Percentiles rank a stretch among this genome's conserved stretches.
phyloP scores from a whole-genome alignment of 208 protist genomes.

The Crithidia thermophila region DNA sequence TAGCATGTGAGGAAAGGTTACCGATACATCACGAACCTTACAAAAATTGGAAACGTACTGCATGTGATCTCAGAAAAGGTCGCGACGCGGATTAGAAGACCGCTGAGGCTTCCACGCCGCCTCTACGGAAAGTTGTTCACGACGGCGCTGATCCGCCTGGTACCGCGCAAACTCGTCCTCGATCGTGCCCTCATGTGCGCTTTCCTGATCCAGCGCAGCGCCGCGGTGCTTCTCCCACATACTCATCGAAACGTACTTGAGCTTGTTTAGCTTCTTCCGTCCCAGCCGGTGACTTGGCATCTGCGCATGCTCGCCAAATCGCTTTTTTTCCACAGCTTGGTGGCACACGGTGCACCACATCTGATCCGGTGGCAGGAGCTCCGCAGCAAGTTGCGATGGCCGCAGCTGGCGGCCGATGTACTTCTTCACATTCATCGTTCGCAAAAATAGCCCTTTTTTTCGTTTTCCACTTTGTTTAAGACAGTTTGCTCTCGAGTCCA shows the following conservation, averaged over 20 bases:
- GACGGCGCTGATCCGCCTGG: conserved; percentile 55
- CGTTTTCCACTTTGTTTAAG: not conserved
- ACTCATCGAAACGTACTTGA: conserved; percentile 68
- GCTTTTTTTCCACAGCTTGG: conserved; percentile 49
- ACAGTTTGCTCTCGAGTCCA: no score
- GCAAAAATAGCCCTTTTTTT: not conserved
- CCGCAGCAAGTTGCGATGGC: conserved; percentile 72
- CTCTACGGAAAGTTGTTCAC: conserved; percentile 43
- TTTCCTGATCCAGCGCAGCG: conserved; percentile 67
- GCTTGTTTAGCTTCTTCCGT: conserved; percentile 59
- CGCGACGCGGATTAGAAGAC: not conserved
- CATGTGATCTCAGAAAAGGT: conserved; percentile 10
- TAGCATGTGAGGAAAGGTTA: no score
- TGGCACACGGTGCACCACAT: conserved; percentile 86
- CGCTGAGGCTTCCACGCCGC: conserved; percentile 17
- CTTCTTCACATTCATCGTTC: conserved; percentile 49
- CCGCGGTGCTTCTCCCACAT: conserved; percentile 85
- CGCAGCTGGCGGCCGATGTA: conserved; percentile 79
- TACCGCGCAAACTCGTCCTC: conserved; percentile 68
- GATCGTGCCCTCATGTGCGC: conserved; percentile 47
- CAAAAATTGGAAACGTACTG: not conserved
- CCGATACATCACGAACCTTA: no score
- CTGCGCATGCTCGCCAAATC: conserved; percentile 43
- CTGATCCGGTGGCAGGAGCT: conserved; percentile 72
- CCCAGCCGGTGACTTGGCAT: conserved; percentile 59